Evolutionary conservation across 192 early-diverging fungal species (phyloP), one percentile per base, ranked within the genome.

Genomic region (Obelidium mucronatum): DNA sequence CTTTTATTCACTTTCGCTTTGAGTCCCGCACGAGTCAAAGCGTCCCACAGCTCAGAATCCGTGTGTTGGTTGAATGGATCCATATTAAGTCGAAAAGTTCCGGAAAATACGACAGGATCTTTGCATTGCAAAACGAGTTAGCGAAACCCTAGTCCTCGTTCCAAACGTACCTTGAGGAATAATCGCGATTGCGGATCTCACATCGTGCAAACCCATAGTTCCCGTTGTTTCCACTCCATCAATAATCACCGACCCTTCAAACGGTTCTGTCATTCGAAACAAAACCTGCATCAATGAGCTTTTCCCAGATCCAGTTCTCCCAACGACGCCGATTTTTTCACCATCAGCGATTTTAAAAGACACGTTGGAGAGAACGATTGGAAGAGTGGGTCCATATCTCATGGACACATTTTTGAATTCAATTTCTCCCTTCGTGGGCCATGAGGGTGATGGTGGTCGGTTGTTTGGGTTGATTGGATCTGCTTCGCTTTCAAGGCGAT

Each of bases 191-290:
- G 82, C 78, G 6, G 79, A 78, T 5, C 94, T 84, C 67, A 96
- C 71, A 37, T 93, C 90, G 33, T 81, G 78, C 44, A 94, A 74
- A 28, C 90, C 90, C 39, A 95, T 67, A n/a, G 83, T 78, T 0
- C 77, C 67, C 24, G 89, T 90, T 22, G 89, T 87, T 33, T 93
- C 88, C 34, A 92, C 79, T 13, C 88, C 91, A 78, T 94, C 85
- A 2, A 80, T 40, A 39, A 95, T 86, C 15, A 67, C 52, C 8
- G 15, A 30, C 0, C 77, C 55, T 76, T 4, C 15, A 17, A 77
- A 33, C 2, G 90, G 91, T 79, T 93, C 91, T 13, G 84, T 85
- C 35, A 95, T 73, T n/a, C 94, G 86, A 78, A 96, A 94, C 15
- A 86, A 36, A 2, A 76, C 82, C 34, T 73, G 74, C 34, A 93